A percentile compares a stretch with the other conserved stretches of the same genome.
Evolutionary conservation across 75 land plant species (phyloP).

Genomic region (Azolla pinnata): DNA sequence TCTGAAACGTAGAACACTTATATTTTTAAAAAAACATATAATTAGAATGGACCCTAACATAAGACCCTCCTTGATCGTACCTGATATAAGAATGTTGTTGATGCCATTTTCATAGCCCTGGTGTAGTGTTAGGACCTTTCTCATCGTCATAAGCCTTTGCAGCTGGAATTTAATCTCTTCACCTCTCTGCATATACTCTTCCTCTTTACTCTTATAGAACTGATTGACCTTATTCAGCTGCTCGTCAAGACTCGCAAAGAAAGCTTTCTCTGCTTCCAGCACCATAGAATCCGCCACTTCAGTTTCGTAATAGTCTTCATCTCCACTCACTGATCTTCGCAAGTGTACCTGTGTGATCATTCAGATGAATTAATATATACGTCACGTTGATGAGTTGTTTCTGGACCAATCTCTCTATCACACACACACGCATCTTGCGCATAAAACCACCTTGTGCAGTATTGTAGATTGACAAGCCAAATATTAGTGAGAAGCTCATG

Average conservation of each 20-base stretch:
- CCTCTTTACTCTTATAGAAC: slow-evolving; percentile 62
- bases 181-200: slow-evolving; percentile 49
- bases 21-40: no score
- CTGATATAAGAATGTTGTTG: no score
- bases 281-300: slow-evolving; percentile 54
- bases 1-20: no score
- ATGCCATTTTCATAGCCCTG: not conserved
- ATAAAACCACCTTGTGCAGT: no score
- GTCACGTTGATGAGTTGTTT: no score
- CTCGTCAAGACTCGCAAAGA: slow-evolving; percentile 54
- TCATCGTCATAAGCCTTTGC: slow-evolving; percentile 30
- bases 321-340: not conserved
- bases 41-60: no score
- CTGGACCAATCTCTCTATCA: no score
- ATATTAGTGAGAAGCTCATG: no score
- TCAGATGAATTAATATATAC: no score
- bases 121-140: not conserved
- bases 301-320: slow-evolving; percentile 60
- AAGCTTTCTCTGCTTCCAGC: slow-evolving; percentile 45
- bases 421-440: no score
- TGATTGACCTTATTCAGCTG: slow-evolving; percentile 74
- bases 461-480: no score
- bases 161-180: slow-evolving; percentile 47
- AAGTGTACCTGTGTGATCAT: slow-evolving; percentile 2
- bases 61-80: no score